Percentiles rank a stretch among this genome's conserved stretches.
Evolutionary conservation across 768 basidiomycete genomes (phyloP).

Genomic region (Tremella fuciformis): DNA sequence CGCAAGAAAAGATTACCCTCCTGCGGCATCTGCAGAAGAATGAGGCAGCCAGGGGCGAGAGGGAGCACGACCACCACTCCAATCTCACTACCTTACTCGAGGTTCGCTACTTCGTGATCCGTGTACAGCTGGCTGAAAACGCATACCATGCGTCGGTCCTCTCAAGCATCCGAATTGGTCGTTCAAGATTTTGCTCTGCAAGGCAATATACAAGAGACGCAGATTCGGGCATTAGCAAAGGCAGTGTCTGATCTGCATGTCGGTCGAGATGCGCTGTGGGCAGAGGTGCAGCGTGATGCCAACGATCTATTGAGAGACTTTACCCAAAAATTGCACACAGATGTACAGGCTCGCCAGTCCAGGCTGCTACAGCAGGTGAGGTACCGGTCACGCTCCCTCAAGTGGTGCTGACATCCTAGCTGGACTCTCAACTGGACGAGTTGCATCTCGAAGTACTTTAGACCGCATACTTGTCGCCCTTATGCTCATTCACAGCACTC

Average conservation of each 20-base stretch:
- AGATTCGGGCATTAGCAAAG: neutral
- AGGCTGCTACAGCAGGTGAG: no score
- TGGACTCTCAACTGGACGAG: no score
- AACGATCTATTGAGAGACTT: no score
- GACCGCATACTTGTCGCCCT: no score
- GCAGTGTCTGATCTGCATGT: neutral
- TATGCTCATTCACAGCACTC: no score
- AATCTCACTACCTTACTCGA: neutral
- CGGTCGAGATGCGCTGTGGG: no score
- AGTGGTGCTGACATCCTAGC: no score
- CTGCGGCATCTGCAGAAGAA: slow-evolving; percentile 26
- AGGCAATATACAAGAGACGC: neutral
- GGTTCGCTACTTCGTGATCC: neutral
- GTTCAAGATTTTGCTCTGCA: neutral
- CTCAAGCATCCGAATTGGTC: neutral
- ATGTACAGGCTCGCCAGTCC: no score
- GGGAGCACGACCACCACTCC: neutral
- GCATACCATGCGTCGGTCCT: neutral
- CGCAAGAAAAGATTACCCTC: slow-evolving; percentile 35
- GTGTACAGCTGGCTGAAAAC: neutral
- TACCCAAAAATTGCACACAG: no score
- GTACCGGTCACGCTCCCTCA: no score
- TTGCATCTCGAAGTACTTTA: no score
- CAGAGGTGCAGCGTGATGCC: no score
- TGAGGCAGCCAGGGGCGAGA: neutral